Percentiles rank a stretch among this genome's conserved stretches.
phyloP scores from a whole-genome alignment of 805 yeast species.

The Groenewaldozyma tartarivorans region DNA sequence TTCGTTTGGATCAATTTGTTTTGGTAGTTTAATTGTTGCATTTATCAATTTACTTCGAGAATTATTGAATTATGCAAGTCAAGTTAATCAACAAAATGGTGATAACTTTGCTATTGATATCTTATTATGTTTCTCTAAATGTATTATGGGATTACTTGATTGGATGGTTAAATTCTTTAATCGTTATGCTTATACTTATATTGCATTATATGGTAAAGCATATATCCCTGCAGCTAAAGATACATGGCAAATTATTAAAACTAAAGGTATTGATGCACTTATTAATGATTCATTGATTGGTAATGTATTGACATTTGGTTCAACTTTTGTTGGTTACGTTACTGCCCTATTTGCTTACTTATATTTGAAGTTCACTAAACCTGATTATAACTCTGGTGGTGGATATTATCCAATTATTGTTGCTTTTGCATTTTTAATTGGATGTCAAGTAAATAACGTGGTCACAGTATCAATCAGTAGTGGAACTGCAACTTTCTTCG shows the following conservation, averaged over 20 bases:
- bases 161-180: constrained; percentile 82
- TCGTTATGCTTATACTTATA: constrained; percentile 79
- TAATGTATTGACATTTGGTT: constrained; percentile 68
- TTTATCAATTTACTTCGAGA: constrained; percentile 59
- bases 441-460: constrained; percentile 66
- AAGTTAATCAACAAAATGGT: constrained; percentile 42
- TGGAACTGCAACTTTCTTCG: constrained; percentile 76
- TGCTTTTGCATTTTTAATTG: constrained; percentile 63
- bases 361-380: constrained; percentile 58
- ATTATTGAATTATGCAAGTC: constrained; percentile 42
- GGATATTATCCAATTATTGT: constrained; percentile 60
- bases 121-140: constrained; percentile 38
- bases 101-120: constrained; percentile 45
- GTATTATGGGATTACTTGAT: constrained; percentile 54
- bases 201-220: constrained; percentile 78
- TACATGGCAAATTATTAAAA: constrained; percentile 67
- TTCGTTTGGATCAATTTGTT: constrained; percentile 84
- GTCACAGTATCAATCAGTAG: constrained; percentile 68
- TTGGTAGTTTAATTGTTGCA: constrained; percentile 69
- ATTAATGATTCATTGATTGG: constrained; percentile 76
- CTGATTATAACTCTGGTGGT: constrained; percentile 52
- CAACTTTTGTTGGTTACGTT: constrained; percentile 63
- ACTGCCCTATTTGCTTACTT: constrained; percentile 53
- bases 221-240: constrained; percentile 71
- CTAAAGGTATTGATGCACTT: constrained; percentile 75